These are phyloP conservation scores for Astrothelium subdiscretum DNA, from an alignment of 495 filamentous ascomycete species.

Conservation along the genomic window DNA sequence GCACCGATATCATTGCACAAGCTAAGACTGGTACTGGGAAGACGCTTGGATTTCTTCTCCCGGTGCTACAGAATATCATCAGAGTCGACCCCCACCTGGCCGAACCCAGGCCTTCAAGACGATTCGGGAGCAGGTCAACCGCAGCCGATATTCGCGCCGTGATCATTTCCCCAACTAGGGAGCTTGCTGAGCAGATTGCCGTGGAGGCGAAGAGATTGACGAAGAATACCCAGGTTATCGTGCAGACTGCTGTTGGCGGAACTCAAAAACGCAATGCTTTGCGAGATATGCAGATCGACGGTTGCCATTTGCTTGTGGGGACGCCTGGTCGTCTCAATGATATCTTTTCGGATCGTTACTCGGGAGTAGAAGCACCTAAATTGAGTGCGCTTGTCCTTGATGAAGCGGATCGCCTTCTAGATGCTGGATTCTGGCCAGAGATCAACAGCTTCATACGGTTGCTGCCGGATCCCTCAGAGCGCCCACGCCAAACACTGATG, in stretches of 20 bases:
- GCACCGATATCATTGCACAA: slow-evolving; percentile 54
- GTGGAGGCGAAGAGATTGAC: slow-evolving; percentile 67
- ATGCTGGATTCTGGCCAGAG: slow-evolving; percentile 75
- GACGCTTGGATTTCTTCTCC: slow-evolving; percentile 34
- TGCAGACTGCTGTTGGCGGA: slow-evolving; percentile 85
- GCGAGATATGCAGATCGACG: slow-evolving; percentile 48
- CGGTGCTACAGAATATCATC: slow-evolving; percentile 46
- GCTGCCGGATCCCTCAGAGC: slow-evolving; percentile 49
- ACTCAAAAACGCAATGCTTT: slow-evolving; percentile 59
- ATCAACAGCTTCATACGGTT: slow-evolving; percentile 55
- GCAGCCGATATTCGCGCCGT: slow-evolving; percentile 71
- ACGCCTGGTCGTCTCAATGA: slow-evolving; percentile 86
- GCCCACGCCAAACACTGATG: slow-evolving; percentile 76
- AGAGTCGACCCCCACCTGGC: slow-evolving; percentile 42
- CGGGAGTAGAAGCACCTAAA: slow-evolving; percentile 57
- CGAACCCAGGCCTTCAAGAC: slow-evolving; percentile 9
- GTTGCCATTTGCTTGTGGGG: slow-evolving; percentile 82
- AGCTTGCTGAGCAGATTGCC: slow-evolving; percentile 91
- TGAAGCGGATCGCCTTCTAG: slow-evolving; percentile 86
- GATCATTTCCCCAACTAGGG: slow-evolving; percentile 87
- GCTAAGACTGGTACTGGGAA: slow-evolving; percentile 38
- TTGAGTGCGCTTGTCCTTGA: slow-evolving; percentile 78
- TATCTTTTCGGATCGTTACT: slow-evolving; percentile 57
- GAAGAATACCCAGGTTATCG: slow-evolving; percentile 51
- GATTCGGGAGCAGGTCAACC: slow-evolving; percentile 23